phyloP scores from a whole-genome alignment of 495 filamentous ascomycete species.

The Xylaria longipes region DNA sequence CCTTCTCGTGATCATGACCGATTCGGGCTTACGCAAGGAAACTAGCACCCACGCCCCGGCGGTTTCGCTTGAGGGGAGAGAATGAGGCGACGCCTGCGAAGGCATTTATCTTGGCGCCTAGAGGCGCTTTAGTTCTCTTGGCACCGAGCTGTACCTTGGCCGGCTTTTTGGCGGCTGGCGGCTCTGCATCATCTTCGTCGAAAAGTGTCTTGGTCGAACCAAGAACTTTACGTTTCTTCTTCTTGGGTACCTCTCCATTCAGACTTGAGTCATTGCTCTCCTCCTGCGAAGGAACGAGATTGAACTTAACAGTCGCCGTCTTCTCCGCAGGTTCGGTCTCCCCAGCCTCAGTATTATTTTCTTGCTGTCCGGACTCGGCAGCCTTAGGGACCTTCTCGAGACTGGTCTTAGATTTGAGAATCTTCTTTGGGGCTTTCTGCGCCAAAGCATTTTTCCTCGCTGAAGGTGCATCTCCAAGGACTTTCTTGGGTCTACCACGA shows the following conservation, averaged over 20 bases:
- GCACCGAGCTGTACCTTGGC: constrained; percentile 43
- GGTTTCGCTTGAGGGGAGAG: constrained; percentile 83
- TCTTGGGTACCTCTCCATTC: constrained; percentile 59
- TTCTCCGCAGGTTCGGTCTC: constrained; percentile 34
- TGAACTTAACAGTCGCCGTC: constrained; percentile 42
- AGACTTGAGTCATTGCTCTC: constrained; percentile 35
- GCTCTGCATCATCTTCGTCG: constrained; percentile 75
- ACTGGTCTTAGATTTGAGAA: constrained; percentile 36
- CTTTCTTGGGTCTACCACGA: constrained; percentile 50
- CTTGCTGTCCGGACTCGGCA: constrained; percentile 27
- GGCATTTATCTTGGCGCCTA: constrained; percentile 46
- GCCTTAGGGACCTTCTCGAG: constrained; percentile 62
- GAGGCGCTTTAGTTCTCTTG: constrained; percentile 35
- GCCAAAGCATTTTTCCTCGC: constrained; percentile 51
- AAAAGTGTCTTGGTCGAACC: constrained; percentile 73
- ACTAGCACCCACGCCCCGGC: constrained; percentile 62
- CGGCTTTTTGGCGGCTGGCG: constrained; percentile 43
- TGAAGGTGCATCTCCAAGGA: constrained; percentile 43
- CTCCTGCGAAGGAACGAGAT: constrained; percentile 32
- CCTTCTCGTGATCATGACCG: constrained; percentile 15
- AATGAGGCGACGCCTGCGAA: constrained; percentile 61
- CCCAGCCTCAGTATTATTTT: constrained; percentile 32
- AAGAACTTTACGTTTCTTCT: constrained; percentile 75
- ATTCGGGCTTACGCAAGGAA: constrained; percentile 51
- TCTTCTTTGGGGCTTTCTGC: constrained; percentile 39